These are phyloP conservation scores for Mycena metata DNA, from an alignment of 768 basidiomycete genomes.

Conservation along the genomic window DNA sequence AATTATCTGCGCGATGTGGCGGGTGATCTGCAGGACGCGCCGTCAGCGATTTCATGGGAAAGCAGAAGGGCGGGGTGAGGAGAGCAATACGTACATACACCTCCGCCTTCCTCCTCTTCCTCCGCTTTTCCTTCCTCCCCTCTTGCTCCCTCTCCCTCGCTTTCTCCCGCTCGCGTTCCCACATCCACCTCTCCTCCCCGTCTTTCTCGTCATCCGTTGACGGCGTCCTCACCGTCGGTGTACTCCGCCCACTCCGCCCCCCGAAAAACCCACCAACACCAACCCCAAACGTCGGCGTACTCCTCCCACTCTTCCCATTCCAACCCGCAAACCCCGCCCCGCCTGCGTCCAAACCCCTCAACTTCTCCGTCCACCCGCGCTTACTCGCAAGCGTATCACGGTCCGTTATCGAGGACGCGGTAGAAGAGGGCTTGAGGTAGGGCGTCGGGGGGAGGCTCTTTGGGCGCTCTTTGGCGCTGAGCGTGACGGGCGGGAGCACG, in stretches of 20 bases:
- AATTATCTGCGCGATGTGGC: constrained; percentile 86
- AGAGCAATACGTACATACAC: constrained; percentile 69
- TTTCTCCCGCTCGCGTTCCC: constrained; percentile 48
- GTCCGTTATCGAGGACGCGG: constrained; percentile 13
- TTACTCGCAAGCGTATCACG: constrained; percentile 36
- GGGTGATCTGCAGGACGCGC: constrained; percentile 69
- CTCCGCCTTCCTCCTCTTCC: constrained; percentile 74
- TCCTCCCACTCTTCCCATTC: constrained; percentile 37
- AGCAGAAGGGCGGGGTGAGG: background rate
- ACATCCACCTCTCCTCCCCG: constrained; percentile 32
- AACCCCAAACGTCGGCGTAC: constrained; percentile 36
- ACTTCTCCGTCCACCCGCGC: constrained; percentile 48
- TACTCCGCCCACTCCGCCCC: constrained; percentile 40
- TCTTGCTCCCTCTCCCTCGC: constrained; percentile 55
- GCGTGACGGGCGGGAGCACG: background rate
- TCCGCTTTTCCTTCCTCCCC: constrained; percentile 56
- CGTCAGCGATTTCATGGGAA: background rate
- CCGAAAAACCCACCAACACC: background rate
- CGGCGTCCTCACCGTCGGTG: constrained; percentile 44
- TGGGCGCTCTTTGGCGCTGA: constrained; percentile 11
- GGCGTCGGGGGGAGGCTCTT: constrained; percentile 20
- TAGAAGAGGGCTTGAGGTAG: background rate
- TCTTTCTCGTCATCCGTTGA: constrained; percentile 44
- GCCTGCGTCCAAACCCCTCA: constrained; percentile 52
- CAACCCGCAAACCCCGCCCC: background rate